These are phyloP conservation scores for Penicillium sp. DNA, from an alignment of 2,329 filamentous ascomycete species.

Conservation along the genomic window DNA sequence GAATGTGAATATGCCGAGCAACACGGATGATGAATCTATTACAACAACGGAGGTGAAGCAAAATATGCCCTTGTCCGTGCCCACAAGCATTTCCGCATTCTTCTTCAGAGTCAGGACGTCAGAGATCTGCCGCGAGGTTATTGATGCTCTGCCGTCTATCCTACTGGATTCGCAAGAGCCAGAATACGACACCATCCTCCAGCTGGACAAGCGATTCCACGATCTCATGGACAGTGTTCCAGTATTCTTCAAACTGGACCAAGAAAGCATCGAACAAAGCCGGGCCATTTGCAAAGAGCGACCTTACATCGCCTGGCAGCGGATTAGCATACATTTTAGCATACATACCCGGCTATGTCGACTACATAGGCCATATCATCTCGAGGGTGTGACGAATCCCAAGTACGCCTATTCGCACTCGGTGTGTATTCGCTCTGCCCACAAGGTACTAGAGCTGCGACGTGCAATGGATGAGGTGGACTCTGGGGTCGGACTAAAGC, in stretches of 20 bases:
- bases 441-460: slow-evolving; percentile 16
- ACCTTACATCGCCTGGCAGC: slow-evolving; percentile 21
- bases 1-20: slow-evolving; percentile 19
- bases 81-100: slow-evolving; percentile 16
- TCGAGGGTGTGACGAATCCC: slow-evolving; percentile 14
- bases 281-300: slow-evolving; percentile 17
- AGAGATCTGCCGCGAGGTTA: slow-evolving; percentile 17
- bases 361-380: slow-evolving; percentile 23
- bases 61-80: slow-evolving; percentile 9
- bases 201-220: slow-evolving; percentile 14
- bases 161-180: slow-evolving; percentile 14
- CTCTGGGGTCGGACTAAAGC: slow-evolving; percentile 12
- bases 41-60: slow-evolving; percentile 7
- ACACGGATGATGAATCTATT: slow-evolving; percentile 21
- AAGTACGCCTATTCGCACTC: slow-evolving; percentile 20
- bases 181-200: slow-evolving; percentile 16
- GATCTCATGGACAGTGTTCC: slow-evolving; percentile 11
- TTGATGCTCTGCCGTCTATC: slow-evolving; percentile 19
- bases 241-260: slow-evolving; percentile 13
- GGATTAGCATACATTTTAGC: slow-evolving; percentile 19
- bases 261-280: slow-evolving; percentile 17
- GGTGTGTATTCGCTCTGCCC: slow-evolving; percentile 18
- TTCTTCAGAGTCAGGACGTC: slow-evolving; percentile 11
- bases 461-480: slow-evolving; percentile 17
- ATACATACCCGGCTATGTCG: slow-evolving; percentile 20